Base-by-base conservation (phyloP, 352 stramenopile genomes). In the Plasmopara viticola region DNA sequence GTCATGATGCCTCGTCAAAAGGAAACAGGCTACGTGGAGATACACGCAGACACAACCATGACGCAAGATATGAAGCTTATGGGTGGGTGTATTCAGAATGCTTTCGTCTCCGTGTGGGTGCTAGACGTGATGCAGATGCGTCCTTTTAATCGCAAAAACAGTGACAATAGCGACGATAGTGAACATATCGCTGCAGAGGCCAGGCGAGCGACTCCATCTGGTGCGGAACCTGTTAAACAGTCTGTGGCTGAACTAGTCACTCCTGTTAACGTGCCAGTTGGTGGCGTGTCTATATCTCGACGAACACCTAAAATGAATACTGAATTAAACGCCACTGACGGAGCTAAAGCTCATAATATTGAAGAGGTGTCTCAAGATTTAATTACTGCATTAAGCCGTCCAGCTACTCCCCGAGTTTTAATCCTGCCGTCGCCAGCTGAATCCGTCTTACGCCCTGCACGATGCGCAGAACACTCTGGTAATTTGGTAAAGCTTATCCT, bases 41-140 rank as follows among this genome's bases (percentile, higher is more conserved):
- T 65, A 18, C 77, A 86, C 20, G 75, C 69, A 4, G 83, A 91
- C 57, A 79, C 78, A 29, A 84, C 73, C 2, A 90, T 94, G 66
- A 68, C 84, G 9, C 72, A 91, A 40, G 82, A 90, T 51, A 85
- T 88, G 68, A 87, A 94, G 43, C 58, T 91, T 39, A 87, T 91
- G 74, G 78, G 81, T 15, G 80, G 68, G 17, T 90, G 80, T 17
- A 86, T 94, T 52, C 71, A 86, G 29, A 72, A 90, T 56, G 80
- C 78, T 25, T 94, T 90, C 44, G 74, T 91, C 5, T 90, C 80
- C 0, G 74, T 91, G 17, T 91, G 83, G 80, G 56, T 87, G 2
- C 54, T 94, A 14, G 81, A 94, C 37, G 58, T 85, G n/a, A 85
- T 68, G 20, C 74, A 88, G 41, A 53, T 94, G 44, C 70, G 62